Evolutionary conservation across 2,329 filamentous ascomycete genomes (phyloP), one percentile per base, ranked within the genome.

Genomic region (Arachnopeziza araneosa): DNA sequence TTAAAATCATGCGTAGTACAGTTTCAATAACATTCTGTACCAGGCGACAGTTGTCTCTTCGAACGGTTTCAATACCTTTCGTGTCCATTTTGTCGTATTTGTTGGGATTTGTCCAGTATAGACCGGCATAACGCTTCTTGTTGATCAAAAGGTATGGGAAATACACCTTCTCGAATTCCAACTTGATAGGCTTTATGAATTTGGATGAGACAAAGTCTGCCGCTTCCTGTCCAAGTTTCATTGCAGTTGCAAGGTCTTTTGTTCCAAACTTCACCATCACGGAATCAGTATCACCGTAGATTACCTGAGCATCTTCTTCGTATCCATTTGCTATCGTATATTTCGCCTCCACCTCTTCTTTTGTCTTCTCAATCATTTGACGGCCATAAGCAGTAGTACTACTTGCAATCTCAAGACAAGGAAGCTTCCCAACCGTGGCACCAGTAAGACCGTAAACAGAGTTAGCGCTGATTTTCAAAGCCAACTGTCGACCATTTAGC

Each of bases 81-180:
- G 91, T 98, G 75, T 99, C 95, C 96, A 99, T 99, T 80, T 98
- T 99, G 82, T 99, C 96, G 74, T 89, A 95, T 75, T 96, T 97
- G 50, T 93, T 84, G 0, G 93, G 85, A 66, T 89, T 95, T 5
- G 95, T 99, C 93, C 93, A 99, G 77, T 91, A 98, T 32, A 99
- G 77, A n/a, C 95, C 95, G 9, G 95, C 95, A 71, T 99, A 99
- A 64, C 95, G 89, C 80, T 99, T 99, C 81, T 99, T 99, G 85
- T 99, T 99, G 85, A 99, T 99, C 56, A 99, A 82, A 36, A 99
- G 82, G 73, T 99, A 99, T 0, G 95, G 95, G 73, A 90, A 99
- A 76, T 99, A 99, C 0, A 99, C 93, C 77, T 99, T 99, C 75
- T 99, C 95, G 76, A 99, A 99, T 75, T 99, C 95, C 32, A 99